Base-by-base conservation (phyloP, 208 protist genomes). In the Vickermania ingenoplastis region DNA sequence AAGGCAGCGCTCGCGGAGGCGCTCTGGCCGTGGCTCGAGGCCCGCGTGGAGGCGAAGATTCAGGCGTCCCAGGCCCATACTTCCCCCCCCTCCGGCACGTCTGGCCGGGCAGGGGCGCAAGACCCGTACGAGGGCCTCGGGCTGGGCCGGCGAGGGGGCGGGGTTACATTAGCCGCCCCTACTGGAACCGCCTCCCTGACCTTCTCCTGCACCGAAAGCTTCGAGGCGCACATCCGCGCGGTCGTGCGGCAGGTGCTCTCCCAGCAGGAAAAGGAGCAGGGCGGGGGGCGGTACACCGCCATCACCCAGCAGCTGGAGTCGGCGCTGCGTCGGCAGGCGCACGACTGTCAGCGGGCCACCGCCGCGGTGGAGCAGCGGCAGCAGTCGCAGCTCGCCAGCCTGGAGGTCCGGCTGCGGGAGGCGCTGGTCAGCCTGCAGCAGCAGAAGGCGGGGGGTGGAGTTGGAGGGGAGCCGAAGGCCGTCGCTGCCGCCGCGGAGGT, bases 241-340 rank as follows among this genome's bases (percentile, higher is more conserved):
- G 36, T 62, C 2, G 65, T 65, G 31, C 48, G 73, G 49, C 59
- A 75, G 30, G 27, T 60, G 28, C 67, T 67, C 26, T 52, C 65
- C 11, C 58, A 79, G 25, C n/a, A 58, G 7, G 50, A n/a, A 0
- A 53, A 70, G 36, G 65, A 71, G 61, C 65, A 59, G 27, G 69
- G 69, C 36, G 67, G 73, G 1, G 67, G 54, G 63, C 57, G 67
- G 1, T 58, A 71, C 29, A 71, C 68, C 21, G 45, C 21, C 3
- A 68, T 74, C 14, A 60, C 69, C 49, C 59, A 63, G 0, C 29
- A 26, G 24, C 53, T 75, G 27, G 63, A 75, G 58, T 48, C 55
- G 0, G 59, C 51, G 36, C 61, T 70, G 63, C 69, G 63, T 4
- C 50, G 29, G 41, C 69, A 63, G 21, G 69, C 64, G 36, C 45